phyloP scores from a whole-genome alignment of 2,329 filamentous ascomycete genomes.

The Stachybotrys chlorohalonatus region DNA sequence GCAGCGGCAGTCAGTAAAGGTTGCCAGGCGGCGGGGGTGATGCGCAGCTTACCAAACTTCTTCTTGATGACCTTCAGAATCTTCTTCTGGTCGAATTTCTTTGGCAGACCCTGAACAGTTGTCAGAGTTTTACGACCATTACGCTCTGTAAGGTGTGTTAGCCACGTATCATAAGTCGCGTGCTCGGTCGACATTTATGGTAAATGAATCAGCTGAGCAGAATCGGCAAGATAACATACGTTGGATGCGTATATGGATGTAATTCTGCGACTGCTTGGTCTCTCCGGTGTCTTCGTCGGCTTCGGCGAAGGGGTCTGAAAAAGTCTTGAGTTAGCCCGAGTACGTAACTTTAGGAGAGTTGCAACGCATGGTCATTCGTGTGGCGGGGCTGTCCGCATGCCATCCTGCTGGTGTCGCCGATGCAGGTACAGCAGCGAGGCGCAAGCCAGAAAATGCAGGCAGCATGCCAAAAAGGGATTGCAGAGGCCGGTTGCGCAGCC shows the following conservation, averaged over 20 bases:
- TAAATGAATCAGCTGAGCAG: background rate
- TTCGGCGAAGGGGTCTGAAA: constrained; percentile 98
- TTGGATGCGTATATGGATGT: constrained; percentile 99
- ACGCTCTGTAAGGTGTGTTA: constrained; percentile 62
- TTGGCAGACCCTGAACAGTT: constrained; percentile 95
- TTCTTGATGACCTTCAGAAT: constrained; percentile 99
- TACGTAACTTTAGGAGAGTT: background rate
- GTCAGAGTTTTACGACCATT: constrained; percentile 99
- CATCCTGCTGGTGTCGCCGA: constrained; percentile 2
- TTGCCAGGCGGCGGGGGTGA: background rate
- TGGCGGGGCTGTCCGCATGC: background rate
- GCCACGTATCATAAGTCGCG: constrained; percentile 8
- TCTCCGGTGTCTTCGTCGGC: constrained; percentile 99
- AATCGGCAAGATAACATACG: constrained; percentile 51
- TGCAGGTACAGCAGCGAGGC: constrained; percentile 13
- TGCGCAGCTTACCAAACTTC: constrained; percentile 69
- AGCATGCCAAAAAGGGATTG: background rate
- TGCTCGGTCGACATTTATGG: background rate
- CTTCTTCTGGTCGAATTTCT: constrained; percentile 99
- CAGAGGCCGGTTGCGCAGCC: background rate
- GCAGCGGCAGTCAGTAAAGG: constrained; percentile 2
- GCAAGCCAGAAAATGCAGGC: background rate
- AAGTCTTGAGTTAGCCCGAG: background rate
- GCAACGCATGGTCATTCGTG: background rate
- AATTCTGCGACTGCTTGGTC: constrained; percentile 91